A percentile compares a stretch with the other conserved stretches of the same genome.
These are phyloP conservation scores for Xylariaceae sp. DNA, from an alignment of 2,329 filamentous ascomycete species.

Conservation along the genomic window DNA sequence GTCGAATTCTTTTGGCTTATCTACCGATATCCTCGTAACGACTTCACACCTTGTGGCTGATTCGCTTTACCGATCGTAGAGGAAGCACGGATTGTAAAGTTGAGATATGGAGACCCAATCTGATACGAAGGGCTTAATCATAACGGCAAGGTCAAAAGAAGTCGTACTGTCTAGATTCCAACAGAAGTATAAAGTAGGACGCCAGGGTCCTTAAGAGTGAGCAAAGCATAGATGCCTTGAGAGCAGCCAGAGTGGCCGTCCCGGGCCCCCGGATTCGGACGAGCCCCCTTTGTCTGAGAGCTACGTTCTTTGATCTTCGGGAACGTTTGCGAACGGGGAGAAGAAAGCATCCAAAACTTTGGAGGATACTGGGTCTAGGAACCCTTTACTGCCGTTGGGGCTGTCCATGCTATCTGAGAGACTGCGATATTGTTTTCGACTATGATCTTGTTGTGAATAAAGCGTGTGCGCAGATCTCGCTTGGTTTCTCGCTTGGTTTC, in stretches of 20 bases:
- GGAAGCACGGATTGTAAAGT: not conserved
- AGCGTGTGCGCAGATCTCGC: too few relatives aligned
- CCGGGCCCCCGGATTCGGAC: conserved; percentile 13
- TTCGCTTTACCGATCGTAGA: not conserved
- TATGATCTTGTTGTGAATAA: not conserved
- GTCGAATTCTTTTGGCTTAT: not conserved
- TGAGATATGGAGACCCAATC: not conserved
- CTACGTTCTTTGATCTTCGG: conserved; percentile 6
- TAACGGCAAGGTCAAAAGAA: not conserved
- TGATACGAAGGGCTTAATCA: not conserved
- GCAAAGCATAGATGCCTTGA: conserved; percentile 7
- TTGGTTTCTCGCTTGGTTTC: not conserved
- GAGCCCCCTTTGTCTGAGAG: conserved; percentile 3
- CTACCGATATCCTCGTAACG: too few relatives aligned
- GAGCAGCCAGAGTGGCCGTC: not conserved
- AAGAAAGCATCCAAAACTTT: not conserved
- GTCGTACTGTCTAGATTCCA: not conserved
- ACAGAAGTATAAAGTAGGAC: not conserved
- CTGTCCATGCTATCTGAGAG: not conserved
- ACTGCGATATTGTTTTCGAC: not conserved
- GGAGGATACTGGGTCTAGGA: not conserved
- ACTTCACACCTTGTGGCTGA: not conserved
- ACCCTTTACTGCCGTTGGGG: not conserved
- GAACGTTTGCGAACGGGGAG: conserved; percentile 9
- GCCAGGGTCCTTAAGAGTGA: conserved; percentile 3